Evolutionary conservation across 805 yeast species (phyloP).

Genomic region (Yamadazyma akitaensis): DNA sequence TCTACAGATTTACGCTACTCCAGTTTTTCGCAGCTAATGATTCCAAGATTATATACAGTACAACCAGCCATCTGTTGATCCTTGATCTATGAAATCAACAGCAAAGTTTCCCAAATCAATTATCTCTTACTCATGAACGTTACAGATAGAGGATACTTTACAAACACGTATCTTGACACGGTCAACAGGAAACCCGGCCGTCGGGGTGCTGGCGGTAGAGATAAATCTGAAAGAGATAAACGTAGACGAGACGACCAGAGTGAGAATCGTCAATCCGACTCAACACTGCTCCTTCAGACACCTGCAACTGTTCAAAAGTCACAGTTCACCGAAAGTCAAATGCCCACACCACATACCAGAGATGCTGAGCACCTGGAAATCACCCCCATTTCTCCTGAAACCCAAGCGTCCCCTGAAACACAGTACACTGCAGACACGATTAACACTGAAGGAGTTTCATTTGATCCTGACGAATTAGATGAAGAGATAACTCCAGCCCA

Average conservation of each 20-base stretch:
- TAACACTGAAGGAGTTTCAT: constrained; percentile 4
- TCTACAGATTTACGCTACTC: background rate
- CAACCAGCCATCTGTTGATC: constrained; percentile 8
- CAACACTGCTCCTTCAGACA: background rate
- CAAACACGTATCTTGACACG: constrained; percentile 32
- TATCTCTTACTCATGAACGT: constrained; percentile 30
- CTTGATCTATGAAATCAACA: background rate
- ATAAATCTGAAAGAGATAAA: background rate
- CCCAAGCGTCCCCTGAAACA: constrained; percentile 8
- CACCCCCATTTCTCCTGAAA: constrained; percentile 5
- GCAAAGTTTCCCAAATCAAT: background rate
- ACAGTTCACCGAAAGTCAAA: background rate
- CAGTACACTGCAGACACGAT: constrained; percentile 9
- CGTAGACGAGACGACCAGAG: background rate
- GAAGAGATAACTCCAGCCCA: constrained; percentile 41
- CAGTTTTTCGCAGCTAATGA: constrained; percentile 1
- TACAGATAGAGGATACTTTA: constrained; percentile 39
- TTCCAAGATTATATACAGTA: constrained; percentile 1
- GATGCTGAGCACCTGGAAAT: constrained; percentile 1
- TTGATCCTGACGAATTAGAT: constrained; percentile 27
- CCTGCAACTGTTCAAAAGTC: background rate
- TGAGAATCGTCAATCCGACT: background rate
- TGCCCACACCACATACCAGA: background rate
- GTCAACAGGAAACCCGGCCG: constrained; percentile 9
- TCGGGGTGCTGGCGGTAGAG: background rate